A percentile compares a stretch with the other conserved stretches of the same genome.
Evolutionary conservation across 129 eudicot genomes (phyloP).

Genomic region (Chrysanthemum seticuspe): DNA sequence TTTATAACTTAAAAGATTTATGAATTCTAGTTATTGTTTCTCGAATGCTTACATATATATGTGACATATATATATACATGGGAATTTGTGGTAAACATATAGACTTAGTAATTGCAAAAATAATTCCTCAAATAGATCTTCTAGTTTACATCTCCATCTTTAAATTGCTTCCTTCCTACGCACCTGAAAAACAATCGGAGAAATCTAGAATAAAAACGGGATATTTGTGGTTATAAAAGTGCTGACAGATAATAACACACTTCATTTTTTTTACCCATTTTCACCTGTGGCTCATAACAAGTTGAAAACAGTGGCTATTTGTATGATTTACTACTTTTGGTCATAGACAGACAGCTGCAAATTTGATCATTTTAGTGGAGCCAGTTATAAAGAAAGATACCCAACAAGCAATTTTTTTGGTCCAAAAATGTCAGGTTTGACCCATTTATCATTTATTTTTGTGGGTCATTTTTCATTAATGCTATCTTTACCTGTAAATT

Average conservation of each 20-base stretch:
- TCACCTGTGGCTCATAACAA: too few species aligned
- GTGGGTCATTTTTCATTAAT: neutral
- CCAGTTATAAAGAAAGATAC: slow-evolving; percentile 46
- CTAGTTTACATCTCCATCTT: slow-evolving; percentile 68
- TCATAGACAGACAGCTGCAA: slow-evolving; percentile 20
- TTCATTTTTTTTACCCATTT: too few species aligned
- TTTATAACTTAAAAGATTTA: slow-evolving; percentile 13
- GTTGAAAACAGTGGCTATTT: too few species aligned
- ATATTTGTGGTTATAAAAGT: slow-evolving; percentile 8
- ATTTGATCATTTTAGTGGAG: slow-evolving; percentile 43
- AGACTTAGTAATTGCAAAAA: slow-evolving; percentile 25
- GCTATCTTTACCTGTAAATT: slow-evolving; percentile 55
- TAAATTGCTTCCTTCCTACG: slow-evolving; percentile 46
- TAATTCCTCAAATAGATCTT: slow-evolving; percentile 29
- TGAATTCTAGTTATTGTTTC: slow-evolving; percentile 21
- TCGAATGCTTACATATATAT: slow-evolving; percentile 39
- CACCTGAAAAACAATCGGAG: slow-evolving; percentile 41
- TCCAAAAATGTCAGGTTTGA: slow-evolving; percentile 36
- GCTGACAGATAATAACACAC: neutral
- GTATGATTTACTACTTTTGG: too few species aligned
- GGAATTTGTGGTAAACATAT: slow-evolving; percentile 19
- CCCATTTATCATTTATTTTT: slow-evolving; percentile 28
- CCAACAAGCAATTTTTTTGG: slow-evolving; percentile 32
- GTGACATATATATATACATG: slow-evolving; percentile 31
- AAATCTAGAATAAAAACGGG: neutral